phyloP scores from a whole-genome alignment of 805 yeast genomes.

The Saturnispora ahearnii region DNA sequence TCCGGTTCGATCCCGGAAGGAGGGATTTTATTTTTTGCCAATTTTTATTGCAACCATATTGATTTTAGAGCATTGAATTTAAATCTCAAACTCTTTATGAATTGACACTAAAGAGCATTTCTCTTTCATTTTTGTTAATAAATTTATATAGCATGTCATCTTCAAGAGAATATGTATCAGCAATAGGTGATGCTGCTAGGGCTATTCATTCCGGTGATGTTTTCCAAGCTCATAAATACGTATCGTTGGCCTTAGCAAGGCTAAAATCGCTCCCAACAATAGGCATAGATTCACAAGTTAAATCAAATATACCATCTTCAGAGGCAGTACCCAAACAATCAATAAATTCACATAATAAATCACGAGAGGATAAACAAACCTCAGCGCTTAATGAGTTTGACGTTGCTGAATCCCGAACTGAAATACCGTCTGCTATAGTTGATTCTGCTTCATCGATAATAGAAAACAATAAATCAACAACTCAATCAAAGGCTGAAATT shows the following conservation, averaged over 20 bases:
- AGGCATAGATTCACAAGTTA: background rate
- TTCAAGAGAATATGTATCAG: background rate
- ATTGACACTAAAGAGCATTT: too few relatives aligned
- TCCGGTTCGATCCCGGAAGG: conserved; percentile 21
- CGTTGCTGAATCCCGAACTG: background rate
- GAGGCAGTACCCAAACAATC: background rate
- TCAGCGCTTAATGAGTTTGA: background rate
- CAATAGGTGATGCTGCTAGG: background rate
- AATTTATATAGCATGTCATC: background rate
- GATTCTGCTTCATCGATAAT: background rate
- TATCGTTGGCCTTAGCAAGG: background rate
- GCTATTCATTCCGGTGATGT: background rate
- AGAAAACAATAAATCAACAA: background rate
- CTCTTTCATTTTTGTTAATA: too few relatives aligned
- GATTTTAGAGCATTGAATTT: background rate
- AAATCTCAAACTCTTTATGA: background rate
- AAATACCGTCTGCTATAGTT: background rate
- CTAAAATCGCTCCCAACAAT: background rate
- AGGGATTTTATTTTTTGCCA: conserved; percentile 13
- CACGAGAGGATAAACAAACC: background rate
- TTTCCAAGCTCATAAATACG: background rate
- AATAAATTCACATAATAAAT: background rate
- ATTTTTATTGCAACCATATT: too few relatives aligned
- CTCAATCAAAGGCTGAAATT: background rate
- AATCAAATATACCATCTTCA: background rate